Conservation (phyloP, 176 grass and related monocot genomes). For the Secale cereale region DNA sequence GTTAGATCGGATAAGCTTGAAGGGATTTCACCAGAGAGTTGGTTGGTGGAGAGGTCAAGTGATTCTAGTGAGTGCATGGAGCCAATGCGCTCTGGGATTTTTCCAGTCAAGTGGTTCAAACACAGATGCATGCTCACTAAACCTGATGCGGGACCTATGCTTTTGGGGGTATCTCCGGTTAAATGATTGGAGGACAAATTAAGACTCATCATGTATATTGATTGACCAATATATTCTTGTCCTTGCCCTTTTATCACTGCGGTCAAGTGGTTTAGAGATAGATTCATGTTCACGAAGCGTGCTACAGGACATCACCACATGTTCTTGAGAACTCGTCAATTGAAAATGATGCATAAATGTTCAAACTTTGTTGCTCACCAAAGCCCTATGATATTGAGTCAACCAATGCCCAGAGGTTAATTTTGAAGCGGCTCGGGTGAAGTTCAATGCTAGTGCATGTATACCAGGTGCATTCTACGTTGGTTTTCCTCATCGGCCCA, state of each 20-base stretch:
- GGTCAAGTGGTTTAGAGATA: constrained; percentile 17
- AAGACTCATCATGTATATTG: neutral
- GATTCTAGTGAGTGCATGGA: neutral
- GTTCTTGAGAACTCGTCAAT: no score
- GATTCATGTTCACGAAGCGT: constrained; percentile 12
- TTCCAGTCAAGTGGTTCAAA: neutral
- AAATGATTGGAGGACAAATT: constrained; percentile 22
- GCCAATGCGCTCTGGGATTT: constrained; percentile 20
- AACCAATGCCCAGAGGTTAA: no score
- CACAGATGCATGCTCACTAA: constrained; percentile 29
- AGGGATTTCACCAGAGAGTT: constrained; percentile 34
- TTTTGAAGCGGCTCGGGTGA: no score
- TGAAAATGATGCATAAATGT: no score
- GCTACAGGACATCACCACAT: neutral
- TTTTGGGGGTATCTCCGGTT: constrained; percentile 21
- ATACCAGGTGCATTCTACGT: no score
- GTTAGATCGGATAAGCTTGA: neutral
- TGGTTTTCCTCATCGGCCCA: no score
- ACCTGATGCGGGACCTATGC: neutral
- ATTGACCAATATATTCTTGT: neutral
- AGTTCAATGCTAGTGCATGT: no score
- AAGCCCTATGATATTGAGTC: no score
- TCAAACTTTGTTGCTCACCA: no score
- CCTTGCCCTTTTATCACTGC: constrained; percentile 20
- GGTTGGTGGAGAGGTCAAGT: constrained; percentile 34